Conservation (phyloP, 73 alveolate genomes). For the Paramecium pentaurelia region DNA sequence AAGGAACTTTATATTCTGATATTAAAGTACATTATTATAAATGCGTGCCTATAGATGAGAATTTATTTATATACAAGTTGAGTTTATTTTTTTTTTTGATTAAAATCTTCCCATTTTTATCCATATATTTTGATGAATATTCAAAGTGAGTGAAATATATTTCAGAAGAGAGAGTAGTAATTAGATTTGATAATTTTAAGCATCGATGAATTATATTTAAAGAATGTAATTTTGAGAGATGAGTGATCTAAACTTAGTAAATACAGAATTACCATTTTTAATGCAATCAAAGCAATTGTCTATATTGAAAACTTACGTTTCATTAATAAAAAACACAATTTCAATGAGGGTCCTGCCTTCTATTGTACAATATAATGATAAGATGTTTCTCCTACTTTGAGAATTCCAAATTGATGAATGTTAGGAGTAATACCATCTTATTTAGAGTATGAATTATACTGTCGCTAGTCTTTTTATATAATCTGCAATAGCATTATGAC, state of each 20-base stretch:
- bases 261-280: not conserved
- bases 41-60: slow-evolving; percentile 3
- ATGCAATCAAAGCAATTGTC: not conserved
- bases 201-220: not conserved
- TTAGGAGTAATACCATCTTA: slow-evolving; percentile 10
- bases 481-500: not conserved
- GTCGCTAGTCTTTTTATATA: not conserved
- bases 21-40: not conserved
- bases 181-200: not conserved
- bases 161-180: not conserved
- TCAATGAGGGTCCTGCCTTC: slow-evolving; percentile 22
- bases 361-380: not conserved
- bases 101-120: not conserved
- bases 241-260: not conserved
- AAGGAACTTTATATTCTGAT: not conserved
- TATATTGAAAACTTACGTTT: not conserved
- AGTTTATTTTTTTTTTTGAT: not conserved
- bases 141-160: slow-evolving; percentile 7
- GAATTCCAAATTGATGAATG: not conserved
- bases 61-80: not conserved
- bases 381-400: not conserved
- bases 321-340: slow-evolving; percentile 11
- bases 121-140: slow-evolving; percentile 3
- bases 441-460: not conserved
- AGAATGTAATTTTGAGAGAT: not conserved